Evolutionary conservation across 768 basidiomycete genomes (phyloP), one percentile per base, ranked within the genome.

Genomic region (Zangia roseola): DNA sequence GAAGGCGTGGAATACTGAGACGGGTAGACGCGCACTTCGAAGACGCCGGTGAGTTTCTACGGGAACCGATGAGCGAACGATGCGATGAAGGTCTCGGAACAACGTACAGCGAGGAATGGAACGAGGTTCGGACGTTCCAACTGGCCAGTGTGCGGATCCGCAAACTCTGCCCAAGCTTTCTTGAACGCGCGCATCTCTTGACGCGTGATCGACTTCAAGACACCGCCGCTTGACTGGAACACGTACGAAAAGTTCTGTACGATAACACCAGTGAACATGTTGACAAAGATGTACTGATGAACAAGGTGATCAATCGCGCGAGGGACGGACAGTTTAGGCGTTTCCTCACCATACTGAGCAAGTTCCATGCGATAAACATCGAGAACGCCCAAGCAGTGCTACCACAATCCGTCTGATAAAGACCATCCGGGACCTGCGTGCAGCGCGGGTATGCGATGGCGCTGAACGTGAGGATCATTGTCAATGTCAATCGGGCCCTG

Each of bases 241-340:
- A 97, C 91, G 66, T 94, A 97, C 17, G 91, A 91, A 69, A 98
- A 97, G 62, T 87, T 94, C 69, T 97, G 88, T 57, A 95, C 94
- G 45, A 95, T 86, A 52, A 94, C 90, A 88, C 90, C 91, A 69
- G 91, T 94, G 66, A 94, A 94, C 84, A 97, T 83, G 70, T 95
- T 97, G 55, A 89, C 81, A 67, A 97, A 94, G 60, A 97, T 94
- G 67, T 94, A 97, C 94, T 94, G 63, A 6, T 23, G 30, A 14
- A 31, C n/a, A n/a, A 10, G 47, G 35, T 12, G 20, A 30, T 45
- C 40, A 50, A 14, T 10, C 17, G 2, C 30, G 21, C 2, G 14
- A n/a, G 16, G 13, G 17, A 39, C 20, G 10, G 63, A 76, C 56
- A 20, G n/a, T n/a, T n/a, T 17, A 6, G 13, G 31, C 13, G n/a